Evolutionary conservation across 371 early-diverging fungal species (phyloP), one percentile per base, ranked within the genome.

Genomic region (Basidiobolus meristosporus): DNA sequence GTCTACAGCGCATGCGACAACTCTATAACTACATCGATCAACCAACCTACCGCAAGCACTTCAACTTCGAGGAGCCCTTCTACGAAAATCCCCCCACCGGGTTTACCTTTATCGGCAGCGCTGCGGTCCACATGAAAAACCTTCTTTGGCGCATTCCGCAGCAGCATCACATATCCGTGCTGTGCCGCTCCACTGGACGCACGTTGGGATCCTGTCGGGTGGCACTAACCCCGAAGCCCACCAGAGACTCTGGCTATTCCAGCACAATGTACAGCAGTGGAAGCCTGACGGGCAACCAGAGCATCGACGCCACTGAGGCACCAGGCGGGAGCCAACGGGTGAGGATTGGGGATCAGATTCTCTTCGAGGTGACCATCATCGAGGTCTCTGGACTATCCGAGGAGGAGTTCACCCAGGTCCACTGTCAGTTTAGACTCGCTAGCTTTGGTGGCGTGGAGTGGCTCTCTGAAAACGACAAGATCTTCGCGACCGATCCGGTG

Each of bases 31-130:
- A 73, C 45, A 65, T 71, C 39, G 84, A 82, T 41, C 62, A 64
- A 9, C 77, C 82, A 9, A 54, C 63, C 17, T 78, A 77, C 47
- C 57, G 73, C 29, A 67, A 73, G 19, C 80, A 83, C 39, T 70
- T 81, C 45, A 77, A 75, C 33, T 70, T 71, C 60, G 72, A 74
- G 42, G 82, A 81, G 41, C 82, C 82, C 0, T 81, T 83, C 44
- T 78, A 71, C 40, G 73, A 76, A 36, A 62, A 59, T 6, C 76
- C 79, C 0, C 51, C 64, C 6, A 74, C 73, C 1, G 59, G 59
- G 10, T 83, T 62, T 43, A 60, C 72, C 2, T 73, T 77, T 36
- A 62, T 80, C 14, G 84, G 82, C 10, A 55, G 63, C 2, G 72
- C 76, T 0, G 49, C 60, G 0, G 52, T 60, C 0, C 59, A 69